These are phyloP conservation scores for Aspergillus sp. DNA, from an alignment of 2,329 filamentous ascomycete species.

Conservation along the genomic window DNA sequence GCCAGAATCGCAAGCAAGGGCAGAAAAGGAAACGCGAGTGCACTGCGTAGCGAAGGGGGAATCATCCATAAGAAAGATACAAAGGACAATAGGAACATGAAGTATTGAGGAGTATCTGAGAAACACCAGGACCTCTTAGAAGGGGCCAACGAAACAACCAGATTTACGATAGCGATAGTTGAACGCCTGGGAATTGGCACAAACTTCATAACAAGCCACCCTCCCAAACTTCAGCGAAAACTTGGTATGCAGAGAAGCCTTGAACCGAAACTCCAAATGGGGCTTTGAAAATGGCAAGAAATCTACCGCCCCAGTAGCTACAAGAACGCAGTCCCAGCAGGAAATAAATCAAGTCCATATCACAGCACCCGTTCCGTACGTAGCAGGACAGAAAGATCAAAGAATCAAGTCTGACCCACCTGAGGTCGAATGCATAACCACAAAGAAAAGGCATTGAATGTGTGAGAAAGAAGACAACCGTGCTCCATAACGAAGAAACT, in stretches of 20 bases:
- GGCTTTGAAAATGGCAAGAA: neutral
- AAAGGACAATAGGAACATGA: slow-evolving; percentile 6
- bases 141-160: slow-evolving; percentile 3
- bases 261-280: slow-evolving; percentile 14
- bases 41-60: slow-evolving; percentile 21
- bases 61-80: slow-evolving; percentile 20
- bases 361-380: too few species aligned
- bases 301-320: slow-evolving; percentile 15
- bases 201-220: neutral
- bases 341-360: neutral
- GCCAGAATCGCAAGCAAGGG: slow-evolving; percentile 5
- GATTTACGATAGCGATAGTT: neutral
- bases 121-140: neutral
- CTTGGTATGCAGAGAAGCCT: slow-evolving; percentile 1
- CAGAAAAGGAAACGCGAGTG: slow-evolving; percentile 10
- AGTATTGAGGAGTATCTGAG: slow-evolving; percentile 4
- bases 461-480: slow-evolving; percentile 8
- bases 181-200: too few species aligned
- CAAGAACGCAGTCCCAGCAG: slow-evolving; percentile 11
- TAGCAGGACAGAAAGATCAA: too few species aligned
- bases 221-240: slow-evolving; percentile 5
- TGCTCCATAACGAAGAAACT: slow-evolving; percentile 11
- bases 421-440: too few species aligned
- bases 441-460: slow-evolving; percentile 5
- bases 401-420: too few species aligned